These are phyloP conservation scores for Podospora pseudoanserina DNA, from an alignment of 495 filamentous ascomycete genomes.

Conservation along the genomic window DNA sequence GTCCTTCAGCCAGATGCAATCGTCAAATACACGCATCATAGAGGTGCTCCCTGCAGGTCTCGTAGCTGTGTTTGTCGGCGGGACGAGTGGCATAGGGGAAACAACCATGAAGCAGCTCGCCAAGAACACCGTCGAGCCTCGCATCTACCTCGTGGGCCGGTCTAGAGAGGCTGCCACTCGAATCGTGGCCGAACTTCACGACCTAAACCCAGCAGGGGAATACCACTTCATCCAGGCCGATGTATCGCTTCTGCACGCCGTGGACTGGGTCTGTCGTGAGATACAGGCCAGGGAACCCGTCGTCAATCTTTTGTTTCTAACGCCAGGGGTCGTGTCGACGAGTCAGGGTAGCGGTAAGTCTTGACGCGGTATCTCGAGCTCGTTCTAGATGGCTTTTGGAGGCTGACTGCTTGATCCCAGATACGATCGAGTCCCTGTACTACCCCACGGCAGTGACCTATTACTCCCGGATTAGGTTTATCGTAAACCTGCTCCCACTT, in stretches of 20 bases:
- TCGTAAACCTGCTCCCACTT: slow-evolving; percentile 59
- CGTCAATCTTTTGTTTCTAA: slow-evolving; percentile 63
- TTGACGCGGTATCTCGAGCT: background rate
- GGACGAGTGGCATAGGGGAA: slow-evolving; percentile 61
- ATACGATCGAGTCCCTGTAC: slow-evolving; percentile 59
- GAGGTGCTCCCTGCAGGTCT: slow-evolving; percentile 38
- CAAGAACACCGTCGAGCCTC: slow-evolving; percentile 40
- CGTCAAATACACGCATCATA: slow-evolving; percentile 40
- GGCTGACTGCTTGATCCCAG: slow-evolving; percentile 24
- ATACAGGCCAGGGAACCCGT: slow-evolving; percentile 50
- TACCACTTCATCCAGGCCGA: slow-evolving; percentile 56
- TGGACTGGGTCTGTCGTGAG: slow-evolving; percentile 58
- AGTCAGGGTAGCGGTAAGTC: slow-evolving; percentile 19
- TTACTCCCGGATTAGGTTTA: slow-evolving; percentile 63
- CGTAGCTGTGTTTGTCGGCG: slow-evolving; percentile 60
- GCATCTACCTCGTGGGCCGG: slow-evolving; percentile 45
- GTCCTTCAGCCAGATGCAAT: slow-evolving; percentile 31
- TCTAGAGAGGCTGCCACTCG: slow-evolving; percentile 43
- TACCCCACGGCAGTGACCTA: slow-evolving; percentile 51
- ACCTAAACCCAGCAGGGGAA: slow-evolving; percentile 49
- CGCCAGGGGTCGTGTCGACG: slow-evolving; percentile 40
- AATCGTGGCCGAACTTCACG: slow-evolving; percentile 43
- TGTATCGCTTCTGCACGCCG: slow-evolving; percentile 52
- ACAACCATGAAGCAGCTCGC: slow-evolving; percentile 56
- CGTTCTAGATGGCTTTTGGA: background rate